Base-by-base conservation (phyloP, 331 rosid genomes). In the Quercus lobata region DNA sequence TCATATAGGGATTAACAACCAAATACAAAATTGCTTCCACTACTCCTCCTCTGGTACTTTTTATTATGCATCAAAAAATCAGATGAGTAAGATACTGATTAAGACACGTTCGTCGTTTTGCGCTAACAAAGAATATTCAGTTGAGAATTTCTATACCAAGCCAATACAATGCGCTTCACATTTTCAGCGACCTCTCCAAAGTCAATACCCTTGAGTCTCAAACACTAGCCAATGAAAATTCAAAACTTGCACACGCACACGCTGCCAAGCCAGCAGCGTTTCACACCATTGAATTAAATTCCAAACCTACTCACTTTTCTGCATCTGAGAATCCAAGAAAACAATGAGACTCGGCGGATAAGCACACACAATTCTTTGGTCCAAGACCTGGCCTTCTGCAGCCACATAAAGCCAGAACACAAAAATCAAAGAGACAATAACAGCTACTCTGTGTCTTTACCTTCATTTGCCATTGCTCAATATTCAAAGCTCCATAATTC, bases 261-360 rank as follows among this genome's bases (percentile, higher is more conserved):
- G 1, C 7, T 2, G 21, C 72, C 56, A 76, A 68, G 12, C 46
- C n/a, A 22, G 60, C 57, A 66, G 0, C 16, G n/a, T 63, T 77
- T 53, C 71, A 74, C 52, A 69, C 41, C 61, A 15, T 57, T 76
- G 27, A 76, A 62, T 57, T 76, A 25, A 76, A 62, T 63, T 76
- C 58, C 57, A 78, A 54, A 4, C 55, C 24, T 71, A 7, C 77
- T 41, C 56, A 14, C 72, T 29, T 72, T 37, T 54, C 55, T 44
- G 8, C 71, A 44, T 73, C 57, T 58, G 27, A 37, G 72, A 16
- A 78, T 66, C 30, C 74, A 57, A 76, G 32, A 57, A 56, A 78
- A 32, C 46, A 78, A 12, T 27, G 75, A 74, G 87, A 87, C 85
- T 84, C 81, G 73, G 82, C 85, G 79, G 5, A 1, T 24, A 27